These are phyloP conservation scores for Heliamphora exappendiculata DNA, from an alignment of 148 eudicot species.

Conservation along the genomic window DNA sequence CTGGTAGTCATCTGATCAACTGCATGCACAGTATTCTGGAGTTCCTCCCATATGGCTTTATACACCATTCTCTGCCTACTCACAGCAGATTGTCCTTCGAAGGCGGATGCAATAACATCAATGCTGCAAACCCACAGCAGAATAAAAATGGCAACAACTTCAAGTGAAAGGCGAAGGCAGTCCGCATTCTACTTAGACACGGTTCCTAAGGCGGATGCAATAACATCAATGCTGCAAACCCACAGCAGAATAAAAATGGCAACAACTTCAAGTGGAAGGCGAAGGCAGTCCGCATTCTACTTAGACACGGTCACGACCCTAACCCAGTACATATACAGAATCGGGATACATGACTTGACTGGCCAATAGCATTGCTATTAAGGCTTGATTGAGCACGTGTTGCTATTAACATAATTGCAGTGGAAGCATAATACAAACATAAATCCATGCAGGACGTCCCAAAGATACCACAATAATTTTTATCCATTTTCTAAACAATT, in stretches of 20 bases:
- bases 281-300: background rate
- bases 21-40: constrained; percentile 80
- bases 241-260: background rate
- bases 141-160: background rate
- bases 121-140: constrained; percentile 42
- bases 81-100: constrained; percentile 81
- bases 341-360: no score
- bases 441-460: no score
- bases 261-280: background rate
- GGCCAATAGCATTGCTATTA: no score
- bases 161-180: background rate
- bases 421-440: no score
- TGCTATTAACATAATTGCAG: no score
- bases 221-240: constrained; percentile 63
- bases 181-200: background rate
- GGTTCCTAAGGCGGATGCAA: constrained; percentile 32
- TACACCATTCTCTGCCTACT: constrained; percentile 93
- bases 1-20: constrained; percentile 89
- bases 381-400: no score
- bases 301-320: background rate
- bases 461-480: no score
- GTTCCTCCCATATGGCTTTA: constrained; percentile 98
- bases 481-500: no score
- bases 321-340: no score
- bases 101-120: constrained; percentile 63